Evolutionary conservation across 2,329 filamentous ascomycete genomes (phyloP).

Genomic region (Teratosphaeriaceae sp.): DNA sequence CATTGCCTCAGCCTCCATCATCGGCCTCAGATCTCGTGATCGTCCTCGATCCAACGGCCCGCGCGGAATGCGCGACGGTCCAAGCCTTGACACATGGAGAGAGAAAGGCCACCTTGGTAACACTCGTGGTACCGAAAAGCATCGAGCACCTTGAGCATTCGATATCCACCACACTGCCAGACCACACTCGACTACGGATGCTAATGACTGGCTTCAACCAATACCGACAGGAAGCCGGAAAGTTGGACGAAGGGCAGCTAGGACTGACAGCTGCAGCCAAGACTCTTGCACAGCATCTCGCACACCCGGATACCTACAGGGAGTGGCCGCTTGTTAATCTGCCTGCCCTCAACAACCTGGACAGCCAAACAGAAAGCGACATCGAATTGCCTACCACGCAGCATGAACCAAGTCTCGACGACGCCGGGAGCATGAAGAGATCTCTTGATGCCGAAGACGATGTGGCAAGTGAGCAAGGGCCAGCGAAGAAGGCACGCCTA

Average conservation of each 20-base stretch:
- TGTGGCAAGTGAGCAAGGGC: constrained; percentile 1
- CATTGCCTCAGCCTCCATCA: constrained; percentile 18
- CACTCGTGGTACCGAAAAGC: constrained; percentile 35
- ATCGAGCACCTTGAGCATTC: constrained; percentile 40
- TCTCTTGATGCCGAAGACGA: constrained; percentile 4
- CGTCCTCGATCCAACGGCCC: constrained; percentile 31
- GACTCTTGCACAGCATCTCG: constrained; percentile 17
- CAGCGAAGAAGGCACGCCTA: constrained; percentile 6
- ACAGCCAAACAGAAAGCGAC: constrained; percentile 29
- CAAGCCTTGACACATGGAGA: background rate
- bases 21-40: constrained; percentile 33
- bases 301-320: constrained; percentile 6
- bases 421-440: constrained; percentile 12
- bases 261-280: constrained; percentile 16
- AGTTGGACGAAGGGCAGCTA: constrained; percentile 22
- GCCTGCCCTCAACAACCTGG: constrained; percentile 22
- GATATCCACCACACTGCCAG: constrained; percentile 21
- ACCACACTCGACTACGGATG: constrained; percentile 27
- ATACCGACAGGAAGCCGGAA: constrained; percentile 29
- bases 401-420: background rate
- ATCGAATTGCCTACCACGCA: constrained; percentile 1
- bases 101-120: constrained; percentile 23
- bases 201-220: constrained; percentile 32
- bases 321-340: constrained; percentile 23
- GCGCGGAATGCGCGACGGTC: constrained; percentile 10